Evolutionary conservation across 164 flowering plant species (phyloP), one percentile per base, ranked within the genome.

Genomic region (Stephania yunnanensis): DNA sequence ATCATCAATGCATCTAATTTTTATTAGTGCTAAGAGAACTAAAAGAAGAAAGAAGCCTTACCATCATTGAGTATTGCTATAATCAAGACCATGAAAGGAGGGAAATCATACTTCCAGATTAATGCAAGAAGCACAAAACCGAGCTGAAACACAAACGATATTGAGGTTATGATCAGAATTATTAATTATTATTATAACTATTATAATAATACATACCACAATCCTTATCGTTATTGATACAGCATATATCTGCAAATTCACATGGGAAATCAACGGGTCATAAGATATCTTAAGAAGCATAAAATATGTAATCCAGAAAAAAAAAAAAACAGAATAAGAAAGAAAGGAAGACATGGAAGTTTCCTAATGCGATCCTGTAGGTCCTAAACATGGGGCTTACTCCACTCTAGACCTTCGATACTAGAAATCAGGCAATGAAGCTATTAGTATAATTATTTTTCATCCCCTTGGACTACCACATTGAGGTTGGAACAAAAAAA

Each of bases 41-140:
- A n/a, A 22, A 31, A 31, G 10, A 11, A 74, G 30, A 12, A 67
- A 30, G 71, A 78, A 76, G 73, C 53, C 69, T 86, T 90, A 93
- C 96, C 96, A 80, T 93, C 97, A 84, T 93, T 93, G 46, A 93
- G 78, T 74, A 91, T 90, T 53, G 97, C 96, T 78, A 93, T 88
- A 10, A 93, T 89, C 75, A 93, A 86, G 74, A 93, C 94, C 96
- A 91, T 93, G 86, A 93, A 93, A 65, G 98, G 98, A 29, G 98
- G 98, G 78, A 93, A 91, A 84, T 93, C 97, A 68, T 88, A 93
- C 78, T 93, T 86, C 97, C 95, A 93, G 73, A 91, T 93, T 85
- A 91, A 79, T 0, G 96, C 87, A 29, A 93, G 87, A 53, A 91
- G 95, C 44, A 86, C 85, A 75, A 91, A 93, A 79, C 97, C 95